Percentiles rank a stretch among this genome's conserved stretches.
phyloP scores from a whole-genome alignment of 2,329 filamentous ascomycete species.

The Setomelanomma holmii region DNA sequence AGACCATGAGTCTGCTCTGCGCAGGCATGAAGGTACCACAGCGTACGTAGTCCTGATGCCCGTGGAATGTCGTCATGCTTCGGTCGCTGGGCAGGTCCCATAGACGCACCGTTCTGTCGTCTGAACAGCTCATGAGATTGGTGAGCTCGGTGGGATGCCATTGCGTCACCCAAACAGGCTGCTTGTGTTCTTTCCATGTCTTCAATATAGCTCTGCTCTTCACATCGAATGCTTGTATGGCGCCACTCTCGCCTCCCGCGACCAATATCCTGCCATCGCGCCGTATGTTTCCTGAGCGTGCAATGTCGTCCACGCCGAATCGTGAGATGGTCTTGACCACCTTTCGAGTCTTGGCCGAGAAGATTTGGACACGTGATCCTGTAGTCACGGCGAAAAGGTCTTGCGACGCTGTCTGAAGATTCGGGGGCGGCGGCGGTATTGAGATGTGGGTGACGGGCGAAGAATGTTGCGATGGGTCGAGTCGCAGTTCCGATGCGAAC shows the following conservation, averaged over 20 bases:
- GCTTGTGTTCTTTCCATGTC: constrained; percentile 93
- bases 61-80: constrained; percentile 78
- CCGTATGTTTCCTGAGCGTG: constrained; percentile 86
- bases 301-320: constrained; percentile 80
- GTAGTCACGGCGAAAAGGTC: constrained; percentile 93
- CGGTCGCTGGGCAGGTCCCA: constrained; percentile 90
- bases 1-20: constrained; percentile 75
- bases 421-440: constrained; percentile 56
- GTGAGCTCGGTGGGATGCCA: constrained; percentile 93
- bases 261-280: constrained; percentile 88
- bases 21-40: constrained; percentile 84
- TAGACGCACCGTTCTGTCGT: constrained; percentile 89
- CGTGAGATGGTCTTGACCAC: constrained; percentile 92
- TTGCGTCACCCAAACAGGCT: constrained; percentile 89
- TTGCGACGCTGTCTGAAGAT: constrained; percentile 49
- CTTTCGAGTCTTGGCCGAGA: constrained; percentile 90
- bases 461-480: constrained; percentile 83
- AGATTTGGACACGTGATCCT: constrained; percentile 90
- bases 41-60: constrained; percentile 92
- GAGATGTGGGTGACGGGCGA: constrained; percentile 92
- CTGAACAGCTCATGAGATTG: constrained; percentile 84
- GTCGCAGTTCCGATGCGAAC: constrained; percentile 88
- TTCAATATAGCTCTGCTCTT: constrained; percentile 88
- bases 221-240: constrained; percentile 94
- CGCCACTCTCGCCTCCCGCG: constrained; percentile 88